Conservation (phyloP, 2,329 filamentous ascomycete species). For the Aspergillus viridinutans region DNA sequence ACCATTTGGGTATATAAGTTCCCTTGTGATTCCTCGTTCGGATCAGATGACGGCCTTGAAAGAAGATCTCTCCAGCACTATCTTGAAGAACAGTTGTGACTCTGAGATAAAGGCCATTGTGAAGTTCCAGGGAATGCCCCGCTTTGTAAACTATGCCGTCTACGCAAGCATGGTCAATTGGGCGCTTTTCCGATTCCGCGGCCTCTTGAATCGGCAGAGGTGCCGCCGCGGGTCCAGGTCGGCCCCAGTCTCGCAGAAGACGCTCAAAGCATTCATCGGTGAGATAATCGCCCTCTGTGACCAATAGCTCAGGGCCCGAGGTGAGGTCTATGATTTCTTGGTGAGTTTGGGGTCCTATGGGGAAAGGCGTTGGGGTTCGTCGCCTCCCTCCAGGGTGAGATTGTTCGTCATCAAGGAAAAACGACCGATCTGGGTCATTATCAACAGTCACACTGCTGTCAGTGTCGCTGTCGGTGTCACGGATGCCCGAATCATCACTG, state of each 20-base stretch:
- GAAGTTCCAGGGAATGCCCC: slow-evolving; percentile 35
- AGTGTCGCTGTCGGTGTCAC: slow-evolving; percentile 1
- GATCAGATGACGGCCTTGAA: slow-evolving; percentile 39
- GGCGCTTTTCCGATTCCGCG: neutral
- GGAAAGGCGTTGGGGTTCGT: neutral
- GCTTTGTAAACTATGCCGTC: slow-evolving; percentile 21
- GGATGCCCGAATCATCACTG: neutral
- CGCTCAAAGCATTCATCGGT: slow-evolving; percentile 22
- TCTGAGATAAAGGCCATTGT: slow-evolving; percentile 38
- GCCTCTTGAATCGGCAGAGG: neutral
- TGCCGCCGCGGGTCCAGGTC: neutral
- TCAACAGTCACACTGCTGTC: slow-evolving; percentile 10
- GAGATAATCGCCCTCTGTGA: slow-evolving; percentile 21
- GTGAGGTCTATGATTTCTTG: slow-evolving; percentile 13
- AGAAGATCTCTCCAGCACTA: slow-evolving; percentile 15
- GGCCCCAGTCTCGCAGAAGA: slow-evolving; percentile 10
- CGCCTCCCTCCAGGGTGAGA: neutral
- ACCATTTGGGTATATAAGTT: slow-evolving; percentile 28
- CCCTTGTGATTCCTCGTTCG: slow-evolving; percentile 29
- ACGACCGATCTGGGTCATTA: slow-evolving; percentile 10
- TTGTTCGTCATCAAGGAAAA: slow-evolving; percentile 3
- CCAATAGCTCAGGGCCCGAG: neutral
- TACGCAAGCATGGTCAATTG: slow-evolving; percentile 14
- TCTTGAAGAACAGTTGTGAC: slow-evolving; percentile 36
- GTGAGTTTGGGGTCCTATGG: neutral